Evolutionary conservation across 352 stramenopile species (phyloP).

Genomic region (Phytophthora quininea): DNA sequence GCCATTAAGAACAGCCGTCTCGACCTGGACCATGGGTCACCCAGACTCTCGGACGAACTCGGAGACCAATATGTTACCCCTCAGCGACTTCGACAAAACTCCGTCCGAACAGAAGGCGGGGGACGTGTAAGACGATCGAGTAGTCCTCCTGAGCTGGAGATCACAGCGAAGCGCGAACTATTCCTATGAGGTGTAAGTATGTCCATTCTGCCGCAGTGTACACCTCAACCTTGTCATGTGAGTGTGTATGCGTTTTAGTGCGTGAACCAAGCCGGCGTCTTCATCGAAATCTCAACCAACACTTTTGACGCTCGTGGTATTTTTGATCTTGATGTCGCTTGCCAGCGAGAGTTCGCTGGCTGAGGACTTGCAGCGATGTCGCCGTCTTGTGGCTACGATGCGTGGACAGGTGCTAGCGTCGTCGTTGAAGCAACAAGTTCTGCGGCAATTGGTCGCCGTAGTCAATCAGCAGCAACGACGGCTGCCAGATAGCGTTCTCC

Average conservation of each 20-base stretch:
- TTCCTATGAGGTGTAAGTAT: conserved; percentile 23
- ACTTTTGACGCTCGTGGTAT: conserved; percentile 18
- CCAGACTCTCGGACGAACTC: conserved; percentile 1
- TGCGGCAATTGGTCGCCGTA: conserved; percentile 32
- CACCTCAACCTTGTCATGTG: conserved; percentile 9
- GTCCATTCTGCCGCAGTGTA: conserved; percentile 1
- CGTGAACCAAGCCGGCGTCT: conserved; percentile 5
- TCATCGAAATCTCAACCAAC: conserved; percentile 24
- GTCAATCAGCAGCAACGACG: conserved; percentile 10
- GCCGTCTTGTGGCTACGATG: conserved; percentile 57
- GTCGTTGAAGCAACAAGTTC: conserved; percentile 45
- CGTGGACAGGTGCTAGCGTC: conserved; percentile 48
- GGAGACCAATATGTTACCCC: conserved; percentile 1
- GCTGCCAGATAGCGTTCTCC: not conserved
- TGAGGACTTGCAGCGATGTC: conserved; percentile 58
- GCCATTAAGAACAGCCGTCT: conserved; percentile 24
- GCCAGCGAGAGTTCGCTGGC: conserved; percentile 14
- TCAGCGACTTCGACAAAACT: conserved; percentile 9
- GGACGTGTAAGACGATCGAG: conserved; percentile 32
- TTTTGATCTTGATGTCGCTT: conserved; percentile 15
- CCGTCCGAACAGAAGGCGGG: conserved; percentile 33
- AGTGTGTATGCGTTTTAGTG: conserved; percentile 17
- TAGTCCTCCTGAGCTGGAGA: conserved; percentile 28
- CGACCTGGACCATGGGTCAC: conserved; percentile 2
- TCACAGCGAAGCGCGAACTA: conserved; percentile 34